Conservation (phyloP, 2,329 filamentous ascomycete species). For the Rachicladosporium sp. region DNA sequence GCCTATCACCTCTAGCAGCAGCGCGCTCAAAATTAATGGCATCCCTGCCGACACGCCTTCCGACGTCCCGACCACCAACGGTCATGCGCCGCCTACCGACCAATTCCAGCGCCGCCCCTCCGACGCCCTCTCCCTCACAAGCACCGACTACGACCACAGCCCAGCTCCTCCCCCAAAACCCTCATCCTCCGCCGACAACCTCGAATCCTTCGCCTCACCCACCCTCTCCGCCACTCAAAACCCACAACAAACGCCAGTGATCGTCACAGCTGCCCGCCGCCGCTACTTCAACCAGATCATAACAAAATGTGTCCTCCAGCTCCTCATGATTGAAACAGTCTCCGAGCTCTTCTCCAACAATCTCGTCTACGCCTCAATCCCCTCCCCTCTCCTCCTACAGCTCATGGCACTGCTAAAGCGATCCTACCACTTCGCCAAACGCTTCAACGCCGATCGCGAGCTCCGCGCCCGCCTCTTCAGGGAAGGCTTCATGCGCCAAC, state of each 20-base stretch:
- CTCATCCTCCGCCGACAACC: conserved; percentile 12
- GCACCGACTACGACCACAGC: conserved; percentile 8
- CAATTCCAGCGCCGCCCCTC: conserved; percentile 5
- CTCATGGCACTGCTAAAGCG: conserved; percentile 93
- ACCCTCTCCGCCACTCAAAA: conserved; percentile 52
- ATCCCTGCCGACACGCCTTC: conserved; percentile 10
- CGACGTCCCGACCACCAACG: conserved; percentile 12
- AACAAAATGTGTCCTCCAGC: conserved; percentile 89
- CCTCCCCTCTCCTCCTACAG: conserved; percentile 74
- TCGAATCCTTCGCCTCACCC: conserved; percentile 81
- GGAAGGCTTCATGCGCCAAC: conserved; percentile 99
- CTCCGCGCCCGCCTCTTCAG: conserved; percentile 87
- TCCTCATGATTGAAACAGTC: conserved; percentile 98
- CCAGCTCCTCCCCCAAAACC: conserved; percentile 7
- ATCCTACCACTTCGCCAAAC: conserved; percentile 89
- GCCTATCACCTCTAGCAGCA: conserved; percentile 14
- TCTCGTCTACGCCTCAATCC: conserved; percentile 84
- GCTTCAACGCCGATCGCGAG: conserved; percentile 96
- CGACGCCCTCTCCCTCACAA: conserved; percentile 7
- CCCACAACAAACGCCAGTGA: conserved; percentile 69
- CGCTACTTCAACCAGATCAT: conserved; percentile 99
- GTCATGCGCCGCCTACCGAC: conserved; percentile 7
- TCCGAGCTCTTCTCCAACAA: conserved; percentile 98
- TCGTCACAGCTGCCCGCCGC: conserved; percentile 82
- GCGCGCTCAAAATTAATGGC: conserved; percentile 33